phyloP scores from a whole-genome alignment of 192 early-diverging fungal species.

The Gonapodya sp. region DNA sequence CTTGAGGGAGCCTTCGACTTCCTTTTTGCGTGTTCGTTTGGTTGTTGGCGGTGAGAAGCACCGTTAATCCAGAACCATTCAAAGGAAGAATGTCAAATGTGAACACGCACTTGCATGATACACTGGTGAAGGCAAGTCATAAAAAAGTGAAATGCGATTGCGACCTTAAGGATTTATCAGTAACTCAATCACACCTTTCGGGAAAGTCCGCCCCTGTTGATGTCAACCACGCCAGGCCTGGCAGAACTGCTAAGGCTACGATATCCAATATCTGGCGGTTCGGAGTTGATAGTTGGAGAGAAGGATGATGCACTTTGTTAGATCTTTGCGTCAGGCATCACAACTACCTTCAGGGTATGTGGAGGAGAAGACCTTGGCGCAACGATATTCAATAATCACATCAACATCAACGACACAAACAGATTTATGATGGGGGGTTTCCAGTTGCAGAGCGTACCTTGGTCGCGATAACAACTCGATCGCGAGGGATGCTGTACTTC shows the following conservation, averaged over 20 bases:
- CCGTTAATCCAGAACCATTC: no score
- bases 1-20: slow-evolving; percentile 21
- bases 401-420: not conserved
- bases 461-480: slow-evolving; percentile 46
- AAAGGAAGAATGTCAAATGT: slow-evolving; percentile 10
- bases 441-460: slow-evolving; percentile 21
- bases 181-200: no score
- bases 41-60: no score
- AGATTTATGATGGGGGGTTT: slow-evolving; percentile 4
- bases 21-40: not conserved
- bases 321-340: no score
- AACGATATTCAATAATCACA: no score
- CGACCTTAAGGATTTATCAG: no score
- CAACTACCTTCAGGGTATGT: not conserved
- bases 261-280: not conserved
- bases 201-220: slow-evolving; percentile 18
- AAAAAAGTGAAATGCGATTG: slow-evolving; percentile 12
- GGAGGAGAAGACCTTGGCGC: not conserved
- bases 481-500: slow-evolving; percentile 38
- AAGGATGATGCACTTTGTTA: not conserved
- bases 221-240: not conserved
- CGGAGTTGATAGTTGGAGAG: not conserved
- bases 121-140: not conserved
- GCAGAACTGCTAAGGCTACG: not conserved
- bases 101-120: slow-evolving; percentile 6